These are phyloP conservation scores for Castanea mollissima DNA, from an alignment of 306 rosid genomes.

Conservation along the genomic window DNA sequence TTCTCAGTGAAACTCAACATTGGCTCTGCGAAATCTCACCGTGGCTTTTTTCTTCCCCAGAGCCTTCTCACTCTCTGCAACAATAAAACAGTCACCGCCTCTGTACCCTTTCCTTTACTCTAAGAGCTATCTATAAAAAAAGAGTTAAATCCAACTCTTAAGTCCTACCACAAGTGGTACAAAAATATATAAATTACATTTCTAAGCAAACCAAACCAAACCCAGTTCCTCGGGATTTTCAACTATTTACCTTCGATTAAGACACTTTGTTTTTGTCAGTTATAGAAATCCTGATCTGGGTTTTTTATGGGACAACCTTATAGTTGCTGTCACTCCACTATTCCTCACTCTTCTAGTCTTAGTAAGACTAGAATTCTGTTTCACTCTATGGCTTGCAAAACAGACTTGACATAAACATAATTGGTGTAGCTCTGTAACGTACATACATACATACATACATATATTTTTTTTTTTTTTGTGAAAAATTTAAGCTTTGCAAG, in stretches of 20 bases:
- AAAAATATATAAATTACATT: background rate
- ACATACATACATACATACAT: too few species aligned
- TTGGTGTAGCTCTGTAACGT: background rate
- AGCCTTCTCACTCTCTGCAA: conserved; percentile 18
- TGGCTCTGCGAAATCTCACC: conserved; percentile 18
- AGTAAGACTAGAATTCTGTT: background rate
- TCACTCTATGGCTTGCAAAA: background rate
- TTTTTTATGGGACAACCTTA: background rate
- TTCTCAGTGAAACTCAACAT: background rate
- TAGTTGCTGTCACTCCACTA: background rate
- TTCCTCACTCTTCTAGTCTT: background rate
- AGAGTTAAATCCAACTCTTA: background rate
- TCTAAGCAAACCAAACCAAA: too few species aligned
- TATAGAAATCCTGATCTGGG: background rate
- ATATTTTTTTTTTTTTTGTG: conserved; percentile 1
- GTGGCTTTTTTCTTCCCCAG: conserved; percentile 30
- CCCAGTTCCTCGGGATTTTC: too few species aligned
- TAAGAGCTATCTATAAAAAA: background rate
- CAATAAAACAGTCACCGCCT: conserved; percentile 15
- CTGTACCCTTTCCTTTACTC: background rate
- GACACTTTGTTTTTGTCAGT: too few species aligned
- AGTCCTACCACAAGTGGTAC: background rate
- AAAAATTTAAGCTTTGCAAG: conserved; percentile 5
- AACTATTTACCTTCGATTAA: too few species aligned
- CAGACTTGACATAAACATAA: background rate